phyloP scores from a whole-genome alignment of 495 filamentous ascomycete species.

The Trichoderma orchidacearum region DNA sequence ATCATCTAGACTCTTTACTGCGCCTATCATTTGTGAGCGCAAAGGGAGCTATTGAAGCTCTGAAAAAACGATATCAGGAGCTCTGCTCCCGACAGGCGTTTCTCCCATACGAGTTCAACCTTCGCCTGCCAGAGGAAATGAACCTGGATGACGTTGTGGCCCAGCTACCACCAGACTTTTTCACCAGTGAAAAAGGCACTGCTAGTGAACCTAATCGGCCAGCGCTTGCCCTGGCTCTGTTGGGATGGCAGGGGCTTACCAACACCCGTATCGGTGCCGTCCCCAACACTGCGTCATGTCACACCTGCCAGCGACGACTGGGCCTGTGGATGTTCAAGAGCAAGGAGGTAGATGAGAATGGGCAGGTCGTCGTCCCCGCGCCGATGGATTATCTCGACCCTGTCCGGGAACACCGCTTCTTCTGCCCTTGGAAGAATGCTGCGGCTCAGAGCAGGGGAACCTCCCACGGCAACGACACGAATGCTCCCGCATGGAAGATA shows the following conservation, averaged over 20 bases:
- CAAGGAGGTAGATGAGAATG: constrained; percentile 32
- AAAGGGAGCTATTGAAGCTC: constrained; percentile 35
- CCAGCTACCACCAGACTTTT: constrained; percentile 32
- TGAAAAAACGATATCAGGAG: constrained; percentile 49
- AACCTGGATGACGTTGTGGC: constrained; percentile 34
- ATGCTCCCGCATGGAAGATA: constrained; percentile 30
- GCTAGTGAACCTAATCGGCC: constrained; percentile 35
- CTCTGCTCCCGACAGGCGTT: constrained; percentile 29
- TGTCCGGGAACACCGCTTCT: constrained; percentile 58
- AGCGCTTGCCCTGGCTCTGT: constrained; percentile 64
- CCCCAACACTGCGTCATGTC: constrained; percentile 60
- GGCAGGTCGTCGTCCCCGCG: constrained; percentile 37
- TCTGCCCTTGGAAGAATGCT: constrained; percentile 66
- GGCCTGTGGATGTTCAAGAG: constrained; percentile 89
- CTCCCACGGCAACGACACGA: constrained; percentile 6
- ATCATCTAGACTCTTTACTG: constrained; percentile 25
- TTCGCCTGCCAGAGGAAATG: constrained; percentile 30
- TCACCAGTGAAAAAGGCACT: constrained; percentile 15
- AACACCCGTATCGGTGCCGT: constrained; percentile 43
- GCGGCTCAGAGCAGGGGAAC: constrained; percentile 38
- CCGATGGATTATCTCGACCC: constrained; percentile 54
- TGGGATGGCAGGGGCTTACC: constrained; percentile 69
- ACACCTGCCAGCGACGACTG: constrained; percentile 73
- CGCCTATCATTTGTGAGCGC: constrained; percentile 41
- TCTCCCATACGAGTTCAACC: constrained; percentile 38